Base-by-base conservation (phyloP, 2,329 filamentous ascomycete species). In the Westerdykella ornata region DNA sequence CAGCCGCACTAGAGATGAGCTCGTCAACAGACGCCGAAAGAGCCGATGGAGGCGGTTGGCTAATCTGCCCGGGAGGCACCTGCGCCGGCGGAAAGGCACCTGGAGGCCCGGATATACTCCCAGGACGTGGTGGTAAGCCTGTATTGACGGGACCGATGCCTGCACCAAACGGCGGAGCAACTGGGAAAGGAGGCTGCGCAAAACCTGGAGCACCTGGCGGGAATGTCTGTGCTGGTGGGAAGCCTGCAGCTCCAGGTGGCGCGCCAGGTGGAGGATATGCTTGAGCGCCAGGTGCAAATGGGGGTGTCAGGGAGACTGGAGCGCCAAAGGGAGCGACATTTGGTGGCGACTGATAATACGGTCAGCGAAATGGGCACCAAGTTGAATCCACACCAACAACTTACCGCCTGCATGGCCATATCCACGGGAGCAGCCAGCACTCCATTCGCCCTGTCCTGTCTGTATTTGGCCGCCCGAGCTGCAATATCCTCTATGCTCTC, bases 401-500 rank as follows among this genome's bases (percentile, higher is more conserved):
- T 39, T 31, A 68, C 72, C 48, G 76, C 69, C 33, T 64, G 69
- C 35, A 74, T 72, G 12, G 71, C 70, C 29, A 66, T 68, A 43
- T 70, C 62, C 7, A 78, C 77, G 35, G 72, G 61, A 17, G 60
- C 45, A 36, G 51, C 51, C 16, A 59, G 34, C 11, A 59, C 50
- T 11, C 59, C 76, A 47, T 76, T 78, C 47, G 49, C 51, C 33
- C 56, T 49, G 40, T 63, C 59, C 28, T 46, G 41, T 29, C 56
- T 46, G 37, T 48, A 63, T 47, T 60, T 51, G 81, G 84, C 85
- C 43, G 94, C 68, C 39, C 88, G 77, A 67, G 81, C 80, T 72
- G 90, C 88, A 45, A 96, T 69, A 57, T 94, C 87, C 13, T 85
- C 82, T 0, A 84, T 62, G 4, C 78, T 77, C 69, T 95, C 62